Base-by-base conservation (phyloP, 1,284 basidiomycete genomes). In the Mycena citricolor region DNA sequence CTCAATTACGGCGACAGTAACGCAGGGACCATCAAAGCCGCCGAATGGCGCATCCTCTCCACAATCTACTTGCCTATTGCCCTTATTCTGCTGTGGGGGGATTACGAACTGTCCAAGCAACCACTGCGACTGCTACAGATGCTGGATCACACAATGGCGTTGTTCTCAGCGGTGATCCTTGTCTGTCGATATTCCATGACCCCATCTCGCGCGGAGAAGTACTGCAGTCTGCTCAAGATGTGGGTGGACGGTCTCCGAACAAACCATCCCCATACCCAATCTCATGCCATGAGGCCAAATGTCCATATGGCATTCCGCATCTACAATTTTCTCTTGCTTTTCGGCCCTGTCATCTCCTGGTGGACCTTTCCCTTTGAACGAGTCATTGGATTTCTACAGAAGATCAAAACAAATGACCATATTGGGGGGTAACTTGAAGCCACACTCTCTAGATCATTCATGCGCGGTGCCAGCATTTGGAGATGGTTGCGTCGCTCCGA, bases 221-320 rank as follows among this genome's bases (percentile, higher is more conserved):
- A 24, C 35, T 21, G 28, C 30, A 49, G 21, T 24, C 44, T 4
- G 44, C 44, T 14, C 22, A 53, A 29, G 36, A 37, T 11, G 52
- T 56, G 21, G 16, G 21, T 39, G n/a, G 57, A 61, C 29, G 38
- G 57, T 4, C 24, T 30, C 2, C 31, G n/a, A 8, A 32, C 14
- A 10, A 16, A 14, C 8, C 31, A 32, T 32, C 31, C 31, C n/a
- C 31, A 32, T 17, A 32, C 45, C 57, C 6, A 46, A 37, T 26
- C 57, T 58, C n/a, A 40, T 49, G 17, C 22, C 44, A 4, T 30
- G 50, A 14, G 38, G 8, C 31, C 31, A 13, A 32, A 55, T 10
- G 13, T 23, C 21, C 62, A 67, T 39, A 43, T 55, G 16, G 57
- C 60, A 0, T 46, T 66, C 11, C 64, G 67, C 36, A 45, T 68